Evolutionary conservation across 2,329 filamentous ascomycete genomes (phyloP).

Genomic region (Allantophomopsis lycopodina): DNA sequence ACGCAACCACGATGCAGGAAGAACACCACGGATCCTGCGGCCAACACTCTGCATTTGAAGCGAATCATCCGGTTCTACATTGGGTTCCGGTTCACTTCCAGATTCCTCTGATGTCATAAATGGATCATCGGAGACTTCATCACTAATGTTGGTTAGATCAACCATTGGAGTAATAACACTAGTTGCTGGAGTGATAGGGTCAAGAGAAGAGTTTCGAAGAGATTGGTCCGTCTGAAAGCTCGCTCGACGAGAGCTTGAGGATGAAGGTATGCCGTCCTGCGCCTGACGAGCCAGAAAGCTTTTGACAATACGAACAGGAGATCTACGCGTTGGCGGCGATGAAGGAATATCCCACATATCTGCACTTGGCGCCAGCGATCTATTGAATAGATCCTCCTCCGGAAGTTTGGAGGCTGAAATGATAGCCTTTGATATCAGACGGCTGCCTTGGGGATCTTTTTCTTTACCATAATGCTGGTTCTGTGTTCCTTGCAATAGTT

Average conservation of each 20-base stretch:
- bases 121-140: slow-evolving; percentile 6
- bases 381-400: no score
- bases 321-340: slow-evolving; percentile 25
- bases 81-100: slow-evolving; percentile 6
- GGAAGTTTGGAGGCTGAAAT: no score
- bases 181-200: slow-evolving; percentile 13
- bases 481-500: slow-evolving; percentile 11
- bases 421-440: no score
- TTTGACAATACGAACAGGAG: slow-evolving; percentile 9
- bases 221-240: no score
- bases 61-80: slow-evolving; percentile 11
- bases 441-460: no score
- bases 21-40: slow-evolving; percentile 38
- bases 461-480: slow-evolving; percentile 3
- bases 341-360: slow-evolving; percentile 22
- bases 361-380: no score
- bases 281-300: no score
- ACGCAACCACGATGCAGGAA: slow-evolving; percentile 55
- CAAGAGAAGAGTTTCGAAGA: neutral
- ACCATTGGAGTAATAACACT: slow-evolving; percentile 10
- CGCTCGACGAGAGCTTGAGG: no score
- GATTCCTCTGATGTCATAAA: slow-evolving; percentile 6
- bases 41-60: slow-evolving; percentile 12
- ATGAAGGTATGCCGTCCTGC: no score
- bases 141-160: slow-evolving; percentile 6